Base-by-base conservation (phyloP, 2,329 filamentous ascomycete genomes). In the Helotiales sp. region DNA sequence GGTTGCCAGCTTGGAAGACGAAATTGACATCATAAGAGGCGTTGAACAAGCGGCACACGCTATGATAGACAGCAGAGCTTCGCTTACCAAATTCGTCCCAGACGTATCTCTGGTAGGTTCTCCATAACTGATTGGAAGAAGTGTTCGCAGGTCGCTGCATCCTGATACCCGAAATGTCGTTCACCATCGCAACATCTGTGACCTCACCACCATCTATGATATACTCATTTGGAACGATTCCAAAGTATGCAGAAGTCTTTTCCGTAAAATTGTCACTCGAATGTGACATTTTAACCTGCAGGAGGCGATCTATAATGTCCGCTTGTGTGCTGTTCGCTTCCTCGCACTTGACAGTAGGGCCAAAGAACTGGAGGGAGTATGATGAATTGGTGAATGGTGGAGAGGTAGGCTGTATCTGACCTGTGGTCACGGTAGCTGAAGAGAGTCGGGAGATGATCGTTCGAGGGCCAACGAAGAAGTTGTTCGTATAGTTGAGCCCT, bases 361-460 rank as follows among this genome's bases (percentile, higher is more conserved):
- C 71, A 24, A 67, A 66, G 30, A 72, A 72, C 11, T 68, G 55
- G 5, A 71, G 26, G 3, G 58, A 43, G 43, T 71, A 72, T 2
- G 68, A 63, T 10, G 69, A 64, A 13, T 72, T 72, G 2, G 37
- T n/a, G 34, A 63, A 70, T 37, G 61, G 69, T 0, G 66, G 24
- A 8, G 30, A 49, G 4, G 69, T 67, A 6, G 65, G 32, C 10
- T 71, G 45, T 7, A 72, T 70, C 32, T 63, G 30, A 8, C 71
- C 71, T 61, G 59, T 37, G 0, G 69, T 61, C 28, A 68, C 70
- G 0, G 66, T 68, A 1, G 71, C 71, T 5, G 61, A 60, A 3
- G 66, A 66, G 5, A 72, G 37, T 6, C 71, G 59, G 17, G 64
- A 57, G 1, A 72, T 34, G 20, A 71, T 66, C 3, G 70, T 72